A percentile compares a stretch with the other conserved stretches of the same genome.
These are phyloP conservation scores for Jasminum sambac DNA, from an alignment of 257 asterid genomes.

Conservation along the genomic window DNA sequence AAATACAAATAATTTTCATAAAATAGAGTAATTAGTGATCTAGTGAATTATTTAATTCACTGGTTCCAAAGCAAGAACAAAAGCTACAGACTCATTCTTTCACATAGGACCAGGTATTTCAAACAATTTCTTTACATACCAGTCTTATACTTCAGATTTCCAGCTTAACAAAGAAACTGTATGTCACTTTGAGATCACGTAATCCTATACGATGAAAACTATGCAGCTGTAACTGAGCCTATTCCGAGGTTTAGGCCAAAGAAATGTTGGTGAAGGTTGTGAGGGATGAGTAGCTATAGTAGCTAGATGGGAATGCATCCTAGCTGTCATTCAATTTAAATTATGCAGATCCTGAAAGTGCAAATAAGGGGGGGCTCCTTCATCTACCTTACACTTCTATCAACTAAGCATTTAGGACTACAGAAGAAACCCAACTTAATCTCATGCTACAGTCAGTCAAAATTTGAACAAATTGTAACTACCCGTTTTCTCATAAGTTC, in stretches of 20 bases:
- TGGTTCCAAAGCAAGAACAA: background rate
- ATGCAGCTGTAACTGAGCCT: no score
- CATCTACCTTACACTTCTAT: background rate
- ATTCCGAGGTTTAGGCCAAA: no score
- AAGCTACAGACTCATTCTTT: background rate
- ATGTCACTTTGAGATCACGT: no score
- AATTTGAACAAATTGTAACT: constrained; percentile 20
- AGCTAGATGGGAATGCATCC: no score
- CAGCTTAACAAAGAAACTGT: background rate
- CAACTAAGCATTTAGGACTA: background rate
- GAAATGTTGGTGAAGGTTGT: no score
- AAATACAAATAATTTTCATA: background rate
- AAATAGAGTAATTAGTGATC: background rate
- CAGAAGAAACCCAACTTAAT: background rate
- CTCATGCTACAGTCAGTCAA: background rate
- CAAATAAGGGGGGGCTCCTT: background rate
- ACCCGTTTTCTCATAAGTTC: constrained; percentile 90
- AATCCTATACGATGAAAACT: no score
- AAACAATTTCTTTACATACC: background rate
- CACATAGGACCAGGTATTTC: background rate
- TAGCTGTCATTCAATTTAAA: background rate
- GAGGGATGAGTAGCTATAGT: no score
- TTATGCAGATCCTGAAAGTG: background rate
- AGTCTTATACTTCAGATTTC: background rate
- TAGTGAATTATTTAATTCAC: background rate